Evolutionary conservation across 768 basidiomycete species (phyloP), one percentile per base, ranked within the genome.

Genomic region (Suillus brevipes): DNA sequence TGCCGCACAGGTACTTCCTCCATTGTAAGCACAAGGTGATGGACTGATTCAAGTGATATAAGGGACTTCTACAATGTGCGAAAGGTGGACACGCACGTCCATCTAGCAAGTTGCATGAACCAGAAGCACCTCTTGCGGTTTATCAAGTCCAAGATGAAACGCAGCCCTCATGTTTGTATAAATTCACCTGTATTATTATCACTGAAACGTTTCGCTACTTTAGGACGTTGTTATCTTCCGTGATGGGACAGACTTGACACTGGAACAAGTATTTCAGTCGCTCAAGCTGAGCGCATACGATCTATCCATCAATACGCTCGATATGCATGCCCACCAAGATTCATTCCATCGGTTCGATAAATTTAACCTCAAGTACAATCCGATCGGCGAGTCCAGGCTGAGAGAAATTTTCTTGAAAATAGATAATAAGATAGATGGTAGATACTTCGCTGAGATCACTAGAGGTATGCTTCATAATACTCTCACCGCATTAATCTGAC

Each of bases 341-440:
- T 93, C 95, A 2, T 99, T 99, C 83, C 97, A 99, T 76, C 91
- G 97, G 16, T 99, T 97, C 73, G 97, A 97, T 80, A 95, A 97
- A 74, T 99, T 99, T 80, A 99, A 99, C 71, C 81, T 97, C 50
- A 95, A 98, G 77, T 98, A 99, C 76, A 97, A 97, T 71, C 96
- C 95, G 0, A 94, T 95, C 65, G 97, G 97, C 64, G 96, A 98
- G 78, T 95, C 93, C 5, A 82, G 97, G 38, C 78, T 99, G 67
- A 83, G 97, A 55, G 97, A 99, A 78, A 99, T 99, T 69, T 99
- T 99, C 81, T 76, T 99, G 66, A 99, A 99, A 81, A 97, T 96
- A 2, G 97, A 99, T 73, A 99, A 99, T 74, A 89, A 87, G 66
- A 92, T 99, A 61, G 78, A 94, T 69, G 97, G 97, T 2, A 83